A percentile compares a stretch with the other conserved stretches of the same genome.
Conservation (phyloP, 805 yeast species). For the Clavispora fructus region DNA sequence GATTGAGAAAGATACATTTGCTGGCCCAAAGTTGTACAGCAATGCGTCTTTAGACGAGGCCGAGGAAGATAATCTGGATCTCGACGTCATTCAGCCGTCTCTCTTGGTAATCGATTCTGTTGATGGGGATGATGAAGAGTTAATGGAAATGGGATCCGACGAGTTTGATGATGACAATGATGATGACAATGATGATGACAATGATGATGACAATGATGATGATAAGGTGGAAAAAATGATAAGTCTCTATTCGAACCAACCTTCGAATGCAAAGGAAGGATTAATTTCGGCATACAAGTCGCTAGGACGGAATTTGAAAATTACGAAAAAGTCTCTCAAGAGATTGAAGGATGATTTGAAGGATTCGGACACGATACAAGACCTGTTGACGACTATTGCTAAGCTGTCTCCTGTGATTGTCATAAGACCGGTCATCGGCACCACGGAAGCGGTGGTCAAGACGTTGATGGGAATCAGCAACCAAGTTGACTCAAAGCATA, state of each 20-base stretch:
- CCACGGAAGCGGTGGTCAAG: slow-evolving; percentile 83
- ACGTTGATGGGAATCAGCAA: slow-evolving; percentile 81
- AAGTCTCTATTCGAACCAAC: slow-evolving; percentile 83
- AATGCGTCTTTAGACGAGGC: slow-evolving; percentile 28
- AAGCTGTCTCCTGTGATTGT: slow-evolving; percentile 76
- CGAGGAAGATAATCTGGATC: slow-evolving; percentile 18
- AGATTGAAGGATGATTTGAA: slow-evolving; percentile 58
- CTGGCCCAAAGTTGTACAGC: slow-evolving; percentile 23
- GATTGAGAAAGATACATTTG: slow-evolving; percentile 16
- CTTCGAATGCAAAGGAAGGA: slow-evolving; percentile 66
- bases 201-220: no score
- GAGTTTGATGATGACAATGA: no score
- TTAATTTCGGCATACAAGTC: slow-evolving; percentile 68
- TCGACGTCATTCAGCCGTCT: slow-evolving; percentile 15
- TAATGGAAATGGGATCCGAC: no score
- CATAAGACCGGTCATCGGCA: slow-evolving; percentile 83
- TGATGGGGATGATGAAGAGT: not conserved
- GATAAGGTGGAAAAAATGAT: slow-evolving; percentile 39
- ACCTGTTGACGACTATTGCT: slow-evolving; percentile 62
- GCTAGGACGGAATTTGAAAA: slow-evolving; percentile 58
- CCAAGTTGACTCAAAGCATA: slow-evolving; percentile 64
- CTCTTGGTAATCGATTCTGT: slow-evolving; percentile 19
- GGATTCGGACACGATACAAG: slow-evolving; percentile 61
- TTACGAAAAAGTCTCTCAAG: slow-evolving; percentile 60
- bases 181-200: no score